Percentiles rank a stretch among this genome's conserved stretches.
Conservation (phyloP, 1,284 basidiomycete genomes). For the Phellopilus nigrolimitatus region DNA sequence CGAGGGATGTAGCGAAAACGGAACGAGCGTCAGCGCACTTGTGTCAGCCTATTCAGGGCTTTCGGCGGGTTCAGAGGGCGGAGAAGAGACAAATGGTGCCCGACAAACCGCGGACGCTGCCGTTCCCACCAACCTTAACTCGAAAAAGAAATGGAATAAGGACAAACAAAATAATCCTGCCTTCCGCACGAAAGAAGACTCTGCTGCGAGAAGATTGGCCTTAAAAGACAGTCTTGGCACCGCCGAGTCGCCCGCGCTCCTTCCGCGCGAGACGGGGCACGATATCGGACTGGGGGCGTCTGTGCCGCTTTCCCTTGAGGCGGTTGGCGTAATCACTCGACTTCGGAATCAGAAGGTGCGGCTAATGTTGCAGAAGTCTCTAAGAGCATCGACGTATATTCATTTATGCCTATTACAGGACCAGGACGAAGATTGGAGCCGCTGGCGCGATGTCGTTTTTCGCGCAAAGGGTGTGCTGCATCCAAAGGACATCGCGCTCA, state of each 20-base stretch:
- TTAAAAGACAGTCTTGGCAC: constrained; percentile 14
- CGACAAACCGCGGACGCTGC: background rate
- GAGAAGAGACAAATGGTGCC: no score
- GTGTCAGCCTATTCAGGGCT: no score
- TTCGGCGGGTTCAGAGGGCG: no score
- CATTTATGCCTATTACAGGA: constrained; percentile 44
- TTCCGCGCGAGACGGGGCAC: constrained; percentile 78
- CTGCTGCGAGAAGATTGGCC: constrained; percentile 11
- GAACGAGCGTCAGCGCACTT: no score
- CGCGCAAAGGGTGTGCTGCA: constrained; percentile 59
- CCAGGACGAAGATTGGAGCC: constrained; percentile 88
- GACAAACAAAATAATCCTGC: constrained; percentile 1
- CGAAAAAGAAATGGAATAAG: background rate
- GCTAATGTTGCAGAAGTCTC: constrained; percentile 12
- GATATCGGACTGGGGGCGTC: constrained; percentile 90
- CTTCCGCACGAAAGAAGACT: constrained; percentile 10
- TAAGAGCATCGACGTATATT: constrained; percentile 10
- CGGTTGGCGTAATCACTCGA: constrained; percentile 79
- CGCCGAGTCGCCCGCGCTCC: constrained; percentile 36
- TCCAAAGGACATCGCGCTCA: constrained; percentile 40
- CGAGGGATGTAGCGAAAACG: no score
- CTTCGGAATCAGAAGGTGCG: constrained; percentile 80
- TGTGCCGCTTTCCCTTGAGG: constrained; percentile 78
- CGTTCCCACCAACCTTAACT: background rate
- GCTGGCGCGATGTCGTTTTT: constrained; percentile 83